These are phyloP conservation scores for Nicotiana paniculata DNA, from an alignment of 257 asterid genomes.

Conservation along the genomic window DNA sequence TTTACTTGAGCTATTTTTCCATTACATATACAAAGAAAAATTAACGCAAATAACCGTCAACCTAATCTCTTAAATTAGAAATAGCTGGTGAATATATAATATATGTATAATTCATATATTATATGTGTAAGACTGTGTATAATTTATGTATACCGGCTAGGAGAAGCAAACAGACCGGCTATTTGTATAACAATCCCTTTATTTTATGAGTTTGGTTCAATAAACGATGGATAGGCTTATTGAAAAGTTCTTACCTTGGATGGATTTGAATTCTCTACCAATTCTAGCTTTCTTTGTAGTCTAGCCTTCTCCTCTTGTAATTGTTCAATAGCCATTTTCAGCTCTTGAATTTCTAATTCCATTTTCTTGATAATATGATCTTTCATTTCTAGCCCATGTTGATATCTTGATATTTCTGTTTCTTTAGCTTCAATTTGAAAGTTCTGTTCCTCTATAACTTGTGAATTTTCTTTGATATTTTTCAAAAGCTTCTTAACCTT, in stretches of 20 bases:
- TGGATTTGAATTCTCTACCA: slow-evolving; percentile 24
- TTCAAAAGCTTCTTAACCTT: slow-evolving; percentile 40
- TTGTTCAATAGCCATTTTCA: slow-evolving; percentile 19
- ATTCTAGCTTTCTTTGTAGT: slow-evolving; percentile 17
- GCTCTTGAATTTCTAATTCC: slow-evolving; percentile 36
- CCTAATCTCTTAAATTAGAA: too few relatives aligned
- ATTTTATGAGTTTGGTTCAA: too few relatives aligned
- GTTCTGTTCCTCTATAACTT: slow-evolving; percentile 19
- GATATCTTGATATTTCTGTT: slow-evolving; percentile 29
- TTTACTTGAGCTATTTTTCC: too few relatives aligned
- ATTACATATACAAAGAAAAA: too few relatives aligned
- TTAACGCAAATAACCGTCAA: too few relatives aligned
- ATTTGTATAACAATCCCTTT: too few relatives aligned
- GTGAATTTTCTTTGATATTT: slow-evolving; percentile 18
- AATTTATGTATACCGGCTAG: too few relatives aligned
- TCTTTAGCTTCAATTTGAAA: slow-evolving; percentile 29
- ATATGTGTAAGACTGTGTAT: too few relatives aligned
- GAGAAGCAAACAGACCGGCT: too few relatives aligned
- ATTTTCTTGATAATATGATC: slow-evolving; percentile 19
- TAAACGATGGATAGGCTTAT: not conserved
- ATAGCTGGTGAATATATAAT: too few relatives aligned
- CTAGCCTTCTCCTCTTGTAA: slow-evolving; percentile 31
- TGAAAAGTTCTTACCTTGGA: slow-evolving; percentile 29
- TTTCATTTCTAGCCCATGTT: slow-evolving; percentile 26
- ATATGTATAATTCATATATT: too few relatives aligned